Evolutionary conservation across 2,329 filamentous ascomycete species (phyloP).

Genomic region (Cylindrodendrum hubeiense): DNA sequence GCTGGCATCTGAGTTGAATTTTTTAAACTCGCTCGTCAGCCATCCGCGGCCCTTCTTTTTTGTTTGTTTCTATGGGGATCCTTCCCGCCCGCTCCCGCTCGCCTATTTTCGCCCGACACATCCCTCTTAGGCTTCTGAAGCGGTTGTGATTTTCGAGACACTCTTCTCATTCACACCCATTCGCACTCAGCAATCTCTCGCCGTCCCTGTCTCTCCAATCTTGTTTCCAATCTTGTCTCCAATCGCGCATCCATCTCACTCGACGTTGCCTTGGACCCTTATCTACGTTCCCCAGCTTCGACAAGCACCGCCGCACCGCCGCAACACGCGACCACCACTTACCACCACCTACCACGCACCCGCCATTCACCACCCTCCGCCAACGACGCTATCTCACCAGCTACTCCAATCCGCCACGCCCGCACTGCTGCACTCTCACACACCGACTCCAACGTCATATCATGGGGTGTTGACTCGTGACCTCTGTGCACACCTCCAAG

Average conservation of each 20-base stretch:
- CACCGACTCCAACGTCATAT: slow-evolving; percentile 42
- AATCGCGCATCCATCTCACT: slow-evolving; percentile 17
- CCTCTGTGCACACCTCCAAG: slow-evolving; percentile 31
- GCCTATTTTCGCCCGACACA: slow-evolving; percentile 16
- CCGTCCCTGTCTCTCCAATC: slow-evolving; percentile 16
- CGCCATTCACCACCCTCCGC: slow-evolving; percentile 29
- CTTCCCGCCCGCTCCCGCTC: slow-evolving; percentile 36
- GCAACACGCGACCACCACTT: slow-evolving; percentile 31
- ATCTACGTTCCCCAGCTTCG: slow-evolving; percentile 22
- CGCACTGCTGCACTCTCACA: slow-evolving; percentile 31
- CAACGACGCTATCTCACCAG: slow-evolving; percentile 37
- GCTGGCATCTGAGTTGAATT: slow-evolving; percentile 31
- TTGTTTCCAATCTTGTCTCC: slow-evolving; percentile 5
- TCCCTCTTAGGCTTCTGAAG: slow-evolving; percentile 31
- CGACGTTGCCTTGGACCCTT: slow-evolving; percentile 15
- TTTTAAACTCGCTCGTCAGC: slow-evolving; percentile 17
- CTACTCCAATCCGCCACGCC: slow-evolving; percentile 38
- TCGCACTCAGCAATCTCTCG: slow-evolving; percentile 5
- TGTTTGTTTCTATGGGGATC: slow-evolving; percentile 25
- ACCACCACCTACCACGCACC: slow-evolving; percentile 5
- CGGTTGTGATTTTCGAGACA: slow-evolving; percentile 1
- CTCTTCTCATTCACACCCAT: slow-evolving; percentile 4
- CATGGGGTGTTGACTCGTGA: slow-evolving; percentile 44
- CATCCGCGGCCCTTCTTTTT: slow-evolving; percentile 17
- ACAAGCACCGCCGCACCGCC: slow-evolving; percentile 12